Evolutionary conservation across 345 rosid species (phyloP).

Genomic region (Adansonia digitata): DNA sequence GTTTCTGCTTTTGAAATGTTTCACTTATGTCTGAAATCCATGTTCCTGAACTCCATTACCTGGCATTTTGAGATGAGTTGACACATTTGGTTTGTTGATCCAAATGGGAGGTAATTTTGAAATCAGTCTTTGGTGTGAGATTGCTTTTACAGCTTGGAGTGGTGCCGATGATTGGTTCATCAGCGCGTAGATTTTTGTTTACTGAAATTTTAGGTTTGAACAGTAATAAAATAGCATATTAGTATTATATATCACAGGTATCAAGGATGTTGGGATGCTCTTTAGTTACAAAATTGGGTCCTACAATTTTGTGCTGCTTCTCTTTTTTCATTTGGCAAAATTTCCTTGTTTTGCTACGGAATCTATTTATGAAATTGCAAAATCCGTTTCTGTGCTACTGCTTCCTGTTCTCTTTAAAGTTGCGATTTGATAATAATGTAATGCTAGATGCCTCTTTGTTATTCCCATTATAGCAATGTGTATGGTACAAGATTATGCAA

Average conservation of each 20-base stretch:
- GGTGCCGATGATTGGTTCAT: not conserved
- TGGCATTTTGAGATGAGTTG: not conserved
- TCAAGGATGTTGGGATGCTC: constrained; percentile 1
- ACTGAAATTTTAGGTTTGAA: not conserved
- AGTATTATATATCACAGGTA: not conserved
- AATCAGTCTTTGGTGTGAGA: not conserved
- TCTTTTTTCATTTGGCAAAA: not conserved
- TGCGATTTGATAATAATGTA: not conserved
- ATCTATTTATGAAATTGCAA: not conserved
- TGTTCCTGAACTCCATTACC: not conserved
- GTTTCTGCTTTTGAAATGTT: not conserved
- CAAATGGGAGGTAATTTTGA: not conserved
- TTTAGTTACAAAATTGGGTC: not conserved
- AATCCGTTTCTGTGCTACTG: not conserved
- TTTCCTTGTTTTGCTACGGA: not conserved
- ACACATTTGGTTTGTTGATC: not conserved
- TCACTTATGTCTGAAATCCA: not conserved
- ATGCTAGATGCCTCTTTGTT: not conserved
- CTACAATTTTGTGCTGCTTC: not conserved
- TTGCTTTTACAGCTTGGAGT: not conserved
- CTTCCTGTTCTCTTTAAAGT: not conserved
- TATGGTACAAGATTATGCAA: not conserved
- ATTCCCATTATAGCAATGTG: not conserved
- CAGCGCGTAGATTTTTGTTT: not conserved
- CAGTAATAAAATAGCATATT: not conserved